Base-by-base conservation (phyloP, 768 basidiomycete genomes). In the Tricholoma matsutake region DNA sequence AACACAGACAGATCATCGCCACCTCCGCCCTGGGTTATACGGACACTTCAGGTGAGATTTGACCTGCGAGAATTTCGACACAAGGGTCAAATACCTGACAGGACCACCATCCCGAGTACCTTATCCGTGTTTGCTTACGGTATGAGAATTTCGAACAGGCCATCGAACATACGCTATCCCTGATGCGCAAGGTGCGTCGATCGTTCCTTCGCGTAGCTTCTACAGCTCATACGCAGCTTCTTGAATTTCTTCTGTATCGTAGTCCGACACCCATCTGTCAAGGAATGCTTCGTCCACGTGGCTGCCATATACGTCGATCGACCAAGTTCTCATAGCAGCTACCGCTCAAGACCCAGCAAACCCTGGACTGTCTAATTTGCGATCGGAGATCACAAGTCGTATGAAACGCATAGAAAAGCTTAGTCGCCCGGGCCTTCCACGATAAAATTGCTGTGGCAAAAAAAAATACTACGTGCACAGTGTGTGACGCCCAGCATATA, bases 1-100 rank as follows among this genome's bases (percentile, higher is more conserved):
- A 84, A 83, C 34, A 73, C 83, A 58, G 89, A 92, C 64, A 78
- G 82, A 65, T 72, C 81, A 49, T 73, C 81, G 41, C 76, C 82
- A 43, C 82, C 93, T 47, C 96, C 96, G 10, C 85, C 86, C 7
- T 98, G 94, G 94, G 79, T 99, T 43, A 79, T 91, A 55, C 84
- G 85, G 58, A 83, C 82, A 60, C 81, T 97, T 20, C 83, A 91
- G 81, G 91, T 91, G 66, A 43, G 72, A 58, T 25, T 52, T 32
- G 11, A 37, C 52, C 3, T 28, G 31, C 39, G 20, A 56, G 57
- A 8, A 22, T 14, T 13, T 18, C 25, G n/a, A 37, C 37, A 49
- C 54, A 8, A 45, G 29, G 63, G 58, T 53, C 9, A 55, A 56
- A 53, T 13, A n/a, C 32, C 52, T 56, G 41, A 57, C 66, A 89